Percentiles rank a stretch among this genome's conserved stretches.
Evolutionary conservation across 441 rosid species (phyloP).

Genomic region (Melastoma candidum): DNA sequence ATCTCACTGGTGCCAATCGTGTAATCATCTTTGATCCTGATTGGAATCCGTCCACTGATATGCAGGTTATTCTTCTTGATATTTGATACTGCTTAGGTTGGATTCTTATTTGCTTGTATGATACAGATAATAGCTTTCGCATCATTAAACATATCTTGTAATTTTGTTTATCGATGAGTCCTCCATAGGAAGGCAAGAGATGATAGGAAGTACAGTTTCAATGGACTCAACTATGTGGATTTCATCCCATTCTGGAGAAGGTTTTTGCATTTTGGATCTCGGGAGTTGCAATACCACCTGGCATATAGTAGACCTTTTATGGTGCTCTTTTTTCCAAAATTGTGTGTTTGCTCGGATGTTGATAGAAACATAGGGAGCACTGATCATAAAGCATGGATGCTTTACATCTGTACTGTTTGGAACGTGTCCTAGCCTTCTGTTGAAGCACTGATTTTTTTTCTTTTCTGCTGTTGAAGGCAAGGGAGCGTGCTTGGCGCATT

Average conservation of each 20-base stretch:
- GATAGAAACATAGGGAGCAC: no score
- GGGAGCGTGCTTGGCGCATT: slow-evolving; percentile 99
- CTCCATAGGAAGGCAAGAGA: no score
- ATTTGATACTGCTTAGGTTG: slow-evolving; percentile 4
- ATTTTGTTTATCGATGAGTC: no score
- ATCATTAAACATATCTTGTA: no score
- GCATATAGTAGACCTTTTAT: background rate
- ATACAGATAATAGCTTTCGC: no score
- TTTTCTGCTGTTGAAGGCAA: slow-evolving; percentile 47
- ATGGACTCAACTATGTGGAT: no score
- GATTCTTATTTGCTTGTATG: background rate
- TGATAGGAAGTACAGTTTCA: no score
- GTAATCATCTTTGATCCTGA: slow-evolving; percentile 98
- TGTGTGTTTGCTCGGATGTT: background rate
- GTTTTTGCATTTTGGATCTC: no score
- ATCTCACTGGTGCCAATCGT: slow-evolving; percentile 85
- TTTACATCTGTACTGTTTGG: no score
- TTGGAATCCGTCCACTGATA: slow-evolving; percentile 97
- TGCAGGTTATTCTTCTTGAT: slow-evolving; percentile 48
- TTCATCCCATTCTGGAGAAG: no score
- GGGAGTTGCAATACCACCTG: no score
- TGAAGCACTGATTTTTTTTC: background rate
- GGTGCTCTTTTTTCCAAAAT: background rate
- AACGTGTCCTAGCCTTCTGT: background rate
- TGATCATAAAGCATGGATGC: no score